Conservation (phyloP, 768 basidiomycete species). For the Thelephora ganbajun region DNA sequence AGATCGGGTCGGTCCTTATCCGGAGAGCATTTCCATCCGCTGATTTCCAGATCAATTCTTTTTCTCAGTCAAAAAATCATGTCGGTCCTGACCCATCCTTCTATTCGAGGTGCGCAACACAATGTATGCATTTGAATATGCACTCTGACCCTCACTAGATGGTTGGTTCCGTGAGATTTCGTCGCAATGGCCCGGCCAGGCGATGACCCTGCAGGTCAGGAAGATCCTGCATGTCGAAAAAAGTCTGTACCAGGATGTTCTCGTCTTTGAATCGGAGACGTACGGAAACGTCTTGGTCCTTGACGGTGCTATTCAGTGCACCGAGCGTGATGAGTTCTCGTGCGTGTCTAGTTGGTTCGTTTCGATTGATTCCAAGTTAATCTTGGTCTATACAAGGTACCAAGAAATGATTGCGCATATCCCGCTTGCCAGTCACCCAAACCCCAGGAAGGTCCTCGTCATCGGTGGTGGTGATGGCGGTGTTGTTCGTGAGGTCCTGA, state of each 20-base stretch:
- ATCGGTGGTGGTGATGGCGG: constrained; percentile 98
- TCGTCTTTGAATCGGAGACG: constrained; percentile 92
- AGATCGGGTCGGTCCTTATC: too few relatives aligned
- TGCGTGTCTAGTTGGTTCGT: constrained; percentile 25
- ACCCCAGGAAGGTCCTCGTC: constrained; percentile 91
- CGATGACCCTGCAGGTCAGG: constrained; percentile 93
- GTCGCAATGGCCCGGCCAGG: constrained; percentile 94
- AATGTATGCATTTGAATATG: not conserved
- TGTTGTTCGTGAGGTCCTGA: constrained; percentile 93
- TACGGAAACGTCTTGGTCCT: constrained; percentile 96
- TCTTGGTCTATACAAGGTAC: constrained; percentile 38
- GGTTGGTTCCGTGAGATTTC: constrained; percentile 96
- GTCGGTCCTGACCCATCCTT: constrained; percentile 24
- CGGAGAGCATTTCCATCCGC: too few relatives aligned
- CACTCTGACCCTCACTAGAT: constrained; percentile 27
- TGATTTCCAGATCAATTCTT: not conserved
- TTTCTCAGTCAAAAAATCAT: constrained; percentile 11
- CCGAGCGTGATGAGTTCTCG: constrained; percentile 98
- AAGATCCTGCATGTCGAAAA: constrained; percentile 90
- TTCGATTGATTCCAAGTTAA: not conserved
- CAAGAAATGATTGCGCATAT: constrained; percentile 99
- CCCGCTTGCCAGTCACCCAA: constrained; percentile 91
- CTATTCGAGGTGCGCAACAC: constrained; percentile 17
- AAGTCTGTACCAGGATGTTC: constrained; percentile 90
- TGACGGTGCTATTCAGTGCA: constrained; percentile 93